Evolutionary conservation across 345 rosid genomes (phyloP).

Genomic region (Linum usitatissimum): DNA sequence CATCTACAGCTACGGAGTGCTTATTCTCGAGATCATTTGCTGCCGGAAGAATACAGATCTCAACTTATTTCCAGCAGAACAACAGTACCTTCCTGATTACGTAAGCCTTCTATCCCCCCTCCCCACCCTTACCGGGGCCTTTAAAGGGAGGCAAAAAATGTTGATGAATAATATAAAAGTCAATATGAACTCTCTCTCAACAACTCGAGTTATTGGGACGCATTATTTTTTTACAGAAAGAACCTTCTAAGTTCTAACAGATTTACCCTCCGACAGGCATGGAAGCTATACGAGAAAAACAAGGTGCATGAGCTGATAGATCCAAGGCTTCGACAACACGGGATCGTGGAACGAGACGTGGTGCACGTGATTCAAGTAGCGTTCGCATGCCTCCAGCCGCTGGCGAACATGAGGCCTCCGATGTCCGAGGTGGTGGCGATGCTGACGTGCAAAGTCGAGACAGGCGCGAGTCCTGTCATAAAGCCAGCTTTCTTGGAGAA

Average conservation of each 20-base stretch:
- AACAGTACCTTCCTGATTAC: conserved; percentile 67
- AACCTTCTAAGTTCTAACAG: too few species aligned
- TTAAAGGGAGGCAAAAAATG: too few species aligned
- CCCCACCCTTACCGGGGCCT: too few species aligned
- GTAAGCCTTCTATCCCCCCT: conserved; percentile 18
- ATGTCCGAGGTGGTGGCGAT: conserved; percentile 55
- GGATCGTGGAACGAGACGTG: conserved; percentile 29
- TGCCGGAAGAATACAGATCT: conserved; percentile 54
- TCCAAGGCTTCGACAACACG: conserved; percentile 30
- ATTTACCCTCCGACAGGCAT: conserved; percentile 29
- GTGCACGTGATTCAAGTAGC: conserved; percentile 38
- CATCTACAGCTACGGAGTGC: conserved; percentile 61
- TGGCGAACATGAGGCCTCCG: conserved; percentile 37
- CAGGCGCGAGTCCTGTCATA: conserved; percentile 16
- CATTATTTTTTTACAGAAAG: too few species aligned
- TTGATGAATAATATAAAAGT: too few species aligned
- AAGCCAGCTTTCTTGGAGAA: conserved; percentile 33
- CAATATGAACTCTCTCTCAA: too few species aligned
- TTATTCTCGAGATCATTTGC: conserved; percentile 53
- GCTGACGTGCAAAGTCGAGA: conserved; percentile 36
- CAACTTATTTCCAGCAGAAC: conserved; percentile 35
- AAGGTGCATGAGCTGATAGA: conserved; percentile 34
- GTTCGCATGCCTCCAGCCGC: conserved; percentile 48
- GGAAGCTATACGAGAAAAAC: conserved; percentile 43
- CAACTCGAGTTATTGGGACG: too few species aligned